Percentiles rank a stretch among this genome's conserved stretches.
phyloP scores from a whole-genome alignment of 106 monocot genomes.

The Gastrodia elata region DNA sequence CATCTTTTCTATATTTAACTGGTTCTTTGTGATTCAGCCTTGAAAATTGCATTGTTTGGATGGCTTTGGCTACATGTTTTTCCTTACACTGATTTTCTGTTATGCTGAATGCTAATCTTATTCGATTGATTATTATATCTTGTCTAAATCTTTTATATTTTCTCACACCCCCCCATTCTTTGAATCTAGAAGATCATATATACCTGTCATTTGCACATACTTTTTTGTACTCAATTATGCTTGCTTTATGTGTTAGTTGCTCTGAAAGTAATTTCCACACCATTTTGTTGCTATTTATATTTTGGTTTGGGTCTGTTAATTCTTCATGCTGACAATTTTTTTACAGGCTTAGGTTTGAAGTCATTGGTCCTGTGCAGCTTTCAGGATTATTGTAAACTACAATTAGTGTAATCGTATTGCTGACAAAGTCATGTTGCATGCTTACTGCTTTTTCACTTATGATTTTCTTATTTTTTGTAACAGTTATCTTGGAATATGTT shows the following conservation, averaged over 20 bases:
- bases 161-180: not conserved
- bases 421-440: not conserved
- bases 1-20: not conserved
- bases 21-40: not conserved
- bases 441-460: not conserved
- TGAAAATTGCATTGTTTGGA: not conserved
- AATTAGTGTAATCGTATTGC: not conserved
- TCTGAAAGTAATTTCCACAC: not conserved
- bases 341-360: too few relatives aligned
- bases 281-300: not conserved
- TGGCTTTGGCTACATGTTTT: not conserved
- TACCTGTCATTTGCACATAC: not conserved
- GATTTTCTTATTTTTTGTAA: not conserved
- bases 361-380: too few relatives aligned
- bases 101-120: not conserved
- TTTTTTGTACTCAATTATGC: not conserved
- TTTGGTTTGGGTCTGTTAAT: not conserved
- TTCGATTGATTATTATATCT: not conserved
- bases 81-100: not conserved
- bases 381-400: not conserved
- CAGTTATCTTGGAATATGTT: not conserved
- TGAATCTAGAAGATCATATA: not conserved
- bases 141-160: not conserved
- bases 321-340: not conserved
- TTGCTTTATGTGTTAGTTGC: not conserved